A percentile compares a stretch with the other conserved stretches of the same genome.
These are phyloP conservation scores for Zalaria sp. DNA, from an alignment of 2,329 filamentous ascomycete species.

Conservation along the genomic window DNA sequence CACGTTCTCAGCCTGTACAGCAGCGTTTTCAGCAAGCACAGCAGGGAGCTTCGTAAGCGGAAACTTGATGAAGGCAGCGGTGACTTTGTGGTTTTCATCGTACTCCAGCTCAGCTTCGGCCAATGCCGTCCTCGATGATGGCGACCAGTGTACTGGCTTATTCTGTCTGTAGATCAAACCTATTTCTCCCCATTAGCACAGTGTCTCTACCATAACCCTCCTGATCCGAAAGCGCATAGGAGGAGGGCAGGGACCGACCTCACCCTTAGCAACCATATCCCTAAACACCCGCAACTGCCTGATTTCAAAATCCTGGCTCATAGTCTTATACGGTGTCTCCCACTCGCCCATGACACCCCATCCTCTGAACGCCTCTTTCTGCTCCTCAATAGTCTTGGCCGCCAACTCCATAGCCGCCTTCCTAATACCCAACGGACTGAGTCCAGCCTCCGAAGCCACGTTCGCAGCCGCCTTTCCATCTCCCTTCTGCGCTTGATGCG, in stretches of 20 bases:
- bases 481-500: constrained; percentile 17
- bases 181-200: constrained; percentile 3
- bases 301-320: constrained; percentile 63
- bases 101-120: constrained; percentile 81
- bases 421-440: constrained; percentile 43
- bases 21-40: constrained; percentile 20
- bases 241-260: constrained; percentile 4
- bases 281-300: constrained; percentile 63
- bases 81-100: constrained; percentile 57
- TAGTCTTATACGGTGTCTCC: constrained; percentile 63
- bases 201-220: neutral
- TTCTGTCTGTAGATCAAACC: constrained; percentile 64
- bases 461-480: constrained; percentile 9
- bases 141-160: constrained; percentile 80
- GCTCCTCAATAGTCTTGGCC: constrained; percentile 50
- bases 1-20: constrained; percentile 36
- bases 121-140: constrained; percentile 62
- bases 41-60: constrained; percentile 42
- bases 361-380: constrained; percentile 59
- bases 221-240: neutral
- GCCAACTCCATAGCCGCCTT: constrained; percentile 52
- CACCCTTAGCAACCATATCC: constrained; percentile 51
- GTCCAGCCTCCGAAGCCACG: constrained; percentile 16
- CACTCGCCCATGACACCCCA: constrained; percentile 74
- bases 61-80: constrained; percentile 67